Percentiles rank a stretch among this genome's conserved stretches.
These are phyloP conservation scores for Phytophthora tentaculata DNA, from an alignment of 352 stramenopile genomes.

Conservation along the genomic window DNA sequence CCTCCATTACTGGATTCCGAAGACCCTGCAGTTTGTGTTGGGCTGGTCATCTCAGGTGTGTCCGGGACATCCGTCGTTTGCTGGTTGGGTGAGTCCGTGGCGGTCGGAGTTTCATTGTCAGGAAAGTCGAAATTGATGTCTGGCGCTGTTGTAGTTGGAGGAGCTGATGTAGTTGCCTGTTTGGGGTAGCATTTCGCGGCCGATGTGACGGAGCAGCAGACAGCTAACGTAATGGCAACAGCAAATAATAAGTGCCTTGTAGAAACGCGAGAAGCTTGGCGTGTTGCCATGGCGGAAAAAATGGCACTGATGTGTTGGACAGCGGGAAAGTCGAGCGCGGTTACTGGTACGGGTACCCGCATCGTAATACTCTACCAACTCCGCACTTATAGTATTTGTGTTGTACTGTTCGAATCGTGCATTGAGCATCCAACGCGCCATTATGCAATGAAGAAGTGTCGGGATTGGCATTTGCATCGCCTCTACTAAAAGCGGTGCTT, in stretches of 20 bases:
- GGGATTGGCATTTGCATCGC: constrained; percentile 11
- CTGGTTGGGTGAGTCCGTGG: constrained; percentile 26
- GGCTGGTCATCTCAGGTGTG: constrained; percentile 12
- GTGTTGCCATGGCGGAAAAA: constrained; percentile 19
- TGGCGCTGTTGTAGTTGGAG: constrained; percentile 6
- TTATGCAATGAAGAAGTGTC: constrained; percentile 15
- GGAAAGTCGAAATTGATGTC: constrained; percentile 20
- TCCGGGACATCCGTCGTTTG: constrained; percentile 18
- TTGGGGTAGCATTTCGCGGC: constrained; percentile 27
- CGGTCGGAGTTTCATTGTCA: constrained; percentile 20
- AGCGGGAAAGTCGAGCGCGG: neutral
- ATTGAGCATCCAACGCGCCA: neutral
- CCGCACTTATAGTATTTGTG: too few relatives aligned
- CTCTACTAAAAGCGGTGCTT: constrained; percentile 5
- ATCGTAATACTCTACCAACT: neutral
- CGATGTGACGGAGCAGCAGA: constrained; percentile 12
- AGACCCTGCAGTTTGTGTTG: constrained; percentile 10
- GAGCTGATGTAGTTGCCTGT: neutral
- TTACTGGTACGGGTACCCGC: too few relatives aligned
- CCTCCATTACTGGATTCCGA: constrained; percentile 13
- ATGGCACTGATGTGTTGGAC: constrained; percentile 11
- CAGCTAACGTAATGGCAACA: constrained; percentile 11
- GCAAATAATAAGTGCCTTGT: constrained; percentile 14
- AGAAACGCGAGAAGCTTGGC: constrained; percentile 16
- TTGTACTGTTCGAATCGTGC: neutral